phyloP scores from a whole-genome alignment of 2,329 filamentous ascomycete genomes.

The Colletotrichum kahawae region DNA sequence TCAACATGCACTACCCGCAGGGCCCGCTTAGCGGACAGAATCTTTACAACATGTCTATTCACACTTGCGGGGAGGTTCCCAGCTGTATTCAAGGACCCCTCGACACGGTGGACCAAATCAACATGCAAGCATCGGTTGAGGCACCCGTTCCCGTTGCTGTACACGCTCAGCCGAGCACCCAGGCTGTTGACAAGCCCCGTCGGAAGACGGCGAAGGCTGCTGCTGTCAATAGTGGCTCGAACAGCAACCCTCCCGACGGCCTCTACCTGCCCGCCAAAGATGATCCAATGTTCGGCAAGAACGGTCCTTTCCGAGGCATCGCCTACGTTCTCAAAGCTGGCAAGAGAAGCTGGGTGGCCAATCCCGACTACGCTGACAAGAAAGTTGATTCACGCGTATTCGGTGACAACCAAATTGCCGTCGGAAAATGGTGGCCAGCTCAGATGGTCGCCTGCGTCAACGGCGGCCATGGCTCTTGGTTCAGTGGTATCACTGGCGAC shows the following conservation, averaged over 20 bases:
- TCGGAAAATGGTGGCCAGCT: neutral
- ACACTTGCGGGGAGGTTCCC: neutral
- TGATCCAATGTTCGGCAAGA: accelerated
- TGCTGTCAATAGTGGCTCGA: neutral
- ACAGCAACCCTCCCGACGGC: neutral
- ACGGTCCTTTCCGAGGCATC: neutral
- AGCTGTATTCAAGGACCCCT: neutral
- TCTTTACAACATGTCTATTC: neutral
- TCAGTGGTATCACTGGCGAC: accelerated
- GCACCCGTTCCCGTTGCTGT: neutral
- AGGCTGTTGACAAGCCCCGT: neutral
- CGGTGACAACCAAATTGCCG: neutral
- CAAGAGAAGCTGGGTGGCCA: neutral
- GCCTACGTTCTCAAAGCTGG: accelerated
- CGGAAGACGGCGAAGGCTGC: neutral
- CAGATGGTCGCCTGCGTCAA: neutral
- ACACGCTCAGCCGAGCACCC: neutral
- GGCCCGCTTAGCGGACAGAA: neutral
- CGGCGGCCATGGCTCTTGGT: neutral
- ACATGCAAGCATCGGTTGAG: neutral
- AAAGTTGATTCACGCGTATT: neutral
- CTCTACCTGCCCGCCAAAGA: neutral
- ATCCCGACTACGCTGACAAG: neutral
- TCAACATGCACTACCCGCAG: neutral
- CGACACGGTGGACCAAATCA: neutral